Conservation (phyloP, 192 early-diverging fungal genomes). For the Backusella tuberculispora region DNA sequence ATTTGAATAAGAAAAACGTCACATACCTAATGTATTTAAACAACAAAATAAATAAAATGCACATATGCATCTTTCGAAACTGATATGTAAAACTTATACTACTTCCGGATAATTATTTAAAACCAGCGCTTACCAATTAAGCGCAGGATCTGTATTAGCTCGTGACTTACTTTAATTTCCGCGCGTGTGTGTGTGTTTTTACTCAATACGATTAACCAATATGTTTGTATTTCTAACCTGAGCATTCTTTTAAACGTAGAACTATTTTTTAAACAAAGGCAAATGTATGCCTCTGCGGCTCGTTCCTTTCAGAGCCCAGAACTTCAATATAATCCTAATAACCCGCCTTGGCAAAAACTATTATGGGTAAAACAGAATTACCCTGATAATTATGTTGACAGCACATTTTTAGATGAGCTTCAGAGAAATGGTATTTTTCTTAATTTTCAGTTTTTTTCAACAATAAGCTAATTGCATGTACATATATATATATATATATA, state of each 20-base stretch:
- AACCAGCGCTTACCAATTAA: no score
- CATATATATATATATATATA: constrained; percentile 22
- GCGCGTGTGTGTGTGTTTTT: no score
- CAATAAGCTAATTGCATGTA: constrained; percentile 1
- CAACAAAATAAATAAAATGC: no score
- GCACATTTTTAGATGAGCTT: constrained; percentile 83
- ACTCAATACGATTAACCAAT: no score
- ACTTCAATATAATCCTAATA: constrained; percentile 30
- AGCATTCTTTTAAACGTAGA: constrained; percentile 57
- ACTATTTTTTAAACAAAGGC: constrained; percentile 43
- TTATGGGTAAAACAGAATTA: constrained; percentile 89
- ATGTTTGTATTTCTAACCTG: constrained; percentile 48
- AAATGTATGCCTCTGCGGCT: constrained; percentile 12
- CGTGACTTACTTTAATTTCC: no score
- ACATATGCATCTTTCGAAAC: no score
- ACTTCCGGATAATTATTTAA: no score
- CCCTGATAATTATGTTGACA: constrained; percentile 92
- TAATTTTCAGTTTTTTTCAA: constrained; percentile 15
- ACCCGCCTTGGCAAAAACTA: constrained; percentile 73
- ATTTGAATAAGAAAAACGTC: no score
- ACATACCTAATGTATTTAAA: no score
- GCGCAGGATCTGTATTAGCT: no score
- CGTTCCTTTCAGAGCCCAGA: constrained; percentile 25
- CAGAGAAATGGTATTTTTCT: constrained; percentile 77
- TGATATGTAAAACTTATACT: no score